These are phyloP conservation scores for Aulographum hederae DNA, from an alignment of 2,329 filamentous ascomycete species.

Conservation along the genomic window DNA sequence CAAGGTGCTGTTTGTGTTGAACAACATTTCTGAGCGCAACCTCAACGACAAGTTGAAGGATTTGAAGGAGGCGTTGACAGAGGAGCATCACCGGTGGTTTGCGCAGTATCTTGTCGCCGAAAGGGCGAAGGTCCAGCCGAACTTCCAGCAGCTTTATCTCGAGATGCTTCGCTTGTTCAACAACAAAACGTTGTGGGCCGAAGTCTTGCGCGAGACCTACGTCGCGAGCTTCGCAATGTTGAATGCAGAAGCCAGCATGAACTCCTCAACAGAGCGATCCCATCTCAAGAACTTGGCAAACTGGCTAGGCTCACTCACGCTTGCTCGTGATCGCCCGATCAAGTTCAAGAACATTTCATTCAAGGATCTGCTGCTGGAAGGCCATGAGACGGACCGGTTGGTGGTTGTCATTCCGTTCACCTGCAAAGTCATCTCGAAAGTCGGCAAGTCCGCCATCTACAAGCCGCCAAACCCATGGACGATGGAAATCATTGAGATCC, in stretches of 20 bases:
- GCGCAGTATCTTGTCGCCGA: slow-evolving; percentile 88
- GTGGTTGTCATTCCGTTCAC: slow-evolving; percentile 92
- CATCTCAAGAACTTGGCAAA: slow-evolving; percentile 85
- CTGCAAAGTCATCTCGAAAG: slow-evolving; percentile 84
- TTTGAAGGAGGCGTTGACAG: slow-evolving; percentile 58
- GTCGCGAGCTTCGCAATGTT: slow-evolving; percentile 70
- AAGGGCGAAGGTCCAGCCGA: slow-evolving; percentile 90
- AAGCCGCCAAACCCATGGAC: slow-evolving; percentile 92
- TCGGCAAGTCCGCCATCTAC: slow-evolving; percentile 71
- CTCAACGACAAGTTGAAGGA: slow-evolving; percentile 70
- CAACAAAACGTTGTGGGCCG: slow-evolving; percentile 61
- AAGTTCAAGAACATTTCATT: slow-evolving; percentile 95
- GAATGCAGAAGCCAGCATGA: slow-evolving; percentile 75
- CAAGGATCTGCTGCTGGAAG: slow-evolving; percentile 86
- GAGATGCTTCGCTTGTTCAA: slow-evolving; percentile 73
- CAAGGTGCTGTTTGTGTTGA: slow-evolving; percentile 86
- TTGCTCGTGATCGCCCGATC: slow-evolving; percentile 87
- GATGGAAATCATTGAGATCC: slow-evolving; percentile 82
- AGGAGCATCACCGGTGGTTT: slow-evolving; percentile 88
- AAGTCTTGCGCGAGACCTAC: slow-evolving; percentile 88
- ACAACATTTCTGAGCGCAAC: slow-evolving; percentile 88
- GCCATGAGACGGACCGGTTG: slow-evolving; percentile 78
- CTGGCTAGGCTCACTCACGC: slow-evolving; percentile 85
- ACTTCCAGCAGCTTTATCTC: slow-evolving; percentile 86
- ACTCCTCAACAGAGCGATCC: slow-evolving; percentile 64